A percentile compares a stretch with the other conserved stretches of the same genome.
phyloP scores from a whole-genome alignment of 331 rosid genomes.

The Stylosanthes scabra region DNA sequence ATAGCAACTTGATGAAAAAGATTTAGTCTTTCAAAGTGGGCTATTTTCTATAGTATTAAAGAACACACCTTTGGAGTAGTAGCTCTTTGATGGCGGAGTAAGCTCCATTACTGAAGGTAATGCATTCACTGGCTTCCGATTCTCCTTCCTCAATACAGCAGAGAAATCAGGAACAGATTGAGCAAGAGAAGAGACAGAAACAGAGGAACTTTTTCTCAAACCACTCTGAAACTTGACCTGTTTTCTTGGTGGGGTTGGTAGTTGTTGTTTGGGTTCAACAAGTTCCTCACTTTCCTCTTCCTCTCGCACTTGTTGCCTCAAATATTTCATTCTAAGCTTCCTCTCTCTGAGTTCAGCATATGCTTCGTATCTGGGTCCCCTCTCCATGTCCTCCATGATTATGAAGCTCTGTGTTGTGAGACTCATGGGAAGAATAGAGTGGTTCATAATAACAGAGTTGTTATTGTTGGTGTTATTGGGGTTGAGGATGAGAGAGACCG shows the following conservation, averaged over 20 bases:
- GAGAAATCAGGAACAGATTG: constrained; percentile 94
- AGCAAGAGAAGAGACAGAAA: constrained; percentile 70
- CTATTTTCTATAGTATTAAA: no score
- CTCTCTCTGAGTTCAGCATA: constrained; percentile 75
- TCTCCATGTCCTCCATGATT: constrained; percentile 65
- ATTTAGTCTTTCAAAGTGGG: no score
- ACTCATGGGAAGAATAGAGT: constrained; percentile 42
- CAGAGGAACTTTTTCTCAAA: constrained; percentile 54
- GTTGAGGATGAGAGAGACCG: constrained; percentile 45
- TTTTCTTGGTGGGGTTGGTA: constrained; percentile 70
- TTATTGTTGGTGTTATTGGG: no score
- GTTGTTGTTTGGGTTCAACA: constrained; percentile 42
- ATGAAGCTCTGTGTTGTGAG: constrained; percentile 43
- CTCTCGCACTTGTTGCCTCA: constrained; percentile 19
- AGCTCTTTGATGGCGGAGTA: constrained; percentile 74
- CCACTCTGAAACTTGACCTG: constrained; percentile 60
- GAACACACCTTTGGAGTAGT: constrained; percentile 36
- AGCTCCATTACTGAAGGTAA: constrained; percentile 57
- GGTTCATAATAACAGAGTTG: not conserved
- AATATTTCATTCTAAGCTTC: constrained; percentile 55
- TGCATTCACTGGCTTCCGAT: constrained; percentile 58
- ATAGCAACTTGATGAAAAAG: no score
- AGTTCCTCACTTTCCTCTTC: constrained; percentile 34
- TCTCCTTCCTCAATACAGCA: constrained; percentile 74
- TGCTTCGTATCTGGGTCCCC: constrained; percentile 92